phyloP scores from a whole-genome alignment of 2,329 filamentous ascomycete species.

The Stagonosporopsis tanaceti region DNA sequence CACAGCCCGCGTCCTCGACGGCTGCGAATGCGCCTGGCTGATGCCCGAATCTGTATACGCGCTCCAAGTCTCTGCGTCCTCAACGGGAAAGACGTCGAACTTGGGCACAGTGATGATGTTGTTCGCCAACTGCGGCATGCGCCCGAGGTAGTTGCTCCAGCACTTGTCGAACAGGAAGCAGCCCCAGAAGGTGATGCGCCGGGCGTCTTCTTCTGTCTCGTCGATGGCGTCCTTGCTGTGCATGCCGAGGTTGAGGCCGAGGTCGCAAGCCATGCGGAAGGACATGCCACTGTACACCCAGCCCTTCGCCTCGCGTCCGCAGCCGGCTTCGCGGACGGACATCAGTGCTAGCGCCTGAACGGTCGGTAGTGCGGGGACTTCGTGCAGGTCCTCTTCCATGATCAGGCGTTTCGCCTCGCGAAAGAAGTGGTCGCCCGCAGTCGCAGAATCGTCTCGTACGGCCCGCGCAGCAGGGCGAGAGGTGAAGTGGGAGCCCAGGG shows the following conservation, averaged over 20 bases:
- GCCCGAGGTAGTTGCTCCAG: conserved; percentile 96
- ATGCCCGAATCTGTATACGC: conserved; percentile 88
- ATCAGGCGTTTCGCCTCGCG: conserved; percentile 90
- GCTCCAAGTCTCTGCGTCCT: conserved; percentile 86
- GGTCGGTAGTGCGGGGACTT: conserved; percentile 84
- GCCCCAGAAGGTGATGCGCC: conserved; percentile 94
- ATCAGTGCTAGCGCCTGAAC: conserved; percentile 94
- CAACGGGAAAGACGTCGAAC: conserved; percentile 87
- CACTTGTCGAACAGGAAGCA: conserved; percentile 99
- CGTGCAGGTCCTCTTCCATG: conserved; percentile 90
- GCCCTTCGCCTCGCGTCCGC: conserved; percentile 90
- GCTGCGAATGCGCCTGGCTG: conserved; percentile 75
- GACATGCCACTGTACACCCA: conserved; percentile 99
- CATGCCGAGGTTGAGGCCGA: conserved; percentile 84
- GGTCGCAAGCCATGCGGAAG: conserved; percentile 95
- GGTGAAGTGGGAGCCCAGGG: conserved; percentile 93
- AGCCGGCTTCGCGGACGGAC: conserved; percentile 95
- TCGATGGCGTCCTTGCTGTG: conserved; percentile 65
- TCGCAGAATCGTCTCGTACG: conserved; percentile 76
- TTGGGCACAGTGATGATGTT: conserved; percentile 84
- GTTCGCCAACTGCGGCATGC: conserved; percentile 84
- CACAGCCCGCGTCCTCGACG: conserved; percentile 79
- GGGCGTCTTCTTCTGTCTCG: conserved; percentile 86
- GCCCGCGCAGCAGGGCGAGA: conserved; percentile 75
- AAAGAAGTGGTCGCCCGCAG: conserved; percentile 96